Evolutionary conservation across 2,329 filamentous ascomycete genomes (phyloP).

Genomic region (Phaeosphaeriaceae sp.): DNA sequence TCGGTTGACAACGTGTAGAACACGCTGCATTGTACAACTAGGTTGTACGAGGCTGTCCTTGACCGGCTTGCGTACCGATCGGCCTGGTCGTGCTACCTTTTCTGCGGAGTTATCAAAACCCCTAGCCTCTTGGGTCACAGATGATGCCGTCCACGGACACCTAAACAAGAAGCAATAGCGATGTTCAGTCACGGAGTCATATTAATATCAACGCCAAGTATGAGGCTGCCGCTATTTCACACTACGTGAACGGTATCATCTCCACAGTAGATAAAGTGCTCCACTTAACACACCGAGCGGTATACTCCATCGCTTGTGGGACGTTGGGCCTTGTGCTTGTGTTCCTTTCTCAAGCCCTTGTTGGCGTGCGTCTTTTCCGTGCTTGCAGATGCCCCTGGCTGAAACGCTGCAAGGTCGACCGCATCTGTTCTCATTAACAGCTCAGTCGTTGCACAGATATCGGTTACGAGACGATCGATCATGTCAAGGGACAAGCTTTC

Average conservation of each 20-base stretch:
- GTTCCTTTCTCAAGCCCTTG: conserved; percentile 45
- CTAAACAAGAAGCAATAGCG: background rate
- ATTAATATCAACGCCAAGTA: background rate
- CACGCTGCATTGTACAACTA: background rate
- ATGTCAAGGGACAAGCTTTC: conserved; percentile 74
- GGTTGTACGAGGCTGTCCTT: background rate
- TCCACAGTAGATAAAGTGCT: background rate
- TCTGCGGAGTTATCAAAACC: background rate
- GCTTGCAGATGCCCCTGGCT: conserved; percentile 46
- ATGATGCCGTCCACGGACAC: background rate
- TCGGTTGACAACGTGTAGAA: conserved; percentile 22
- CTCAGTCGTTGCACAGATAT: conserved; percentile 68
- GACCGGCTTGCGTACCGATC: background rate
- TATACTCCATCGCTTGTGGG: conserved; percentile 59
- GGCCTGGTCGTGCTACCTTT: background rate
- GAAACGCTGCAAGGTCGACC: conserved; percentile 60
- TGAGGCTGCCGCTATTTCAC: background rate
- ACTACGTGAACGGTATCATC: too few relatives aligned
- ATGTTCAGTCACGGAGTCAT: background rate
- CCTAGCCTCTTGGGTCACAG: background rate
- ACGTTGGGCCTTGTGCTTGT: conserved; percentile 53
- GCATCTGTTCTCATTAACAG: conserved; percentile 62
- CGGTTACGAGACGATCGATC: conserved; percentile 67
- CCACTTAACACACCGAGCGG: conserved; percentile 54
- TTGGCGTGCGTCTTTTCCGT: conserved; percentile 53